Conservation (phyloP, 2,329 filamentous ascomycete species). For the Aureobasidium melanogenum region DNA sequence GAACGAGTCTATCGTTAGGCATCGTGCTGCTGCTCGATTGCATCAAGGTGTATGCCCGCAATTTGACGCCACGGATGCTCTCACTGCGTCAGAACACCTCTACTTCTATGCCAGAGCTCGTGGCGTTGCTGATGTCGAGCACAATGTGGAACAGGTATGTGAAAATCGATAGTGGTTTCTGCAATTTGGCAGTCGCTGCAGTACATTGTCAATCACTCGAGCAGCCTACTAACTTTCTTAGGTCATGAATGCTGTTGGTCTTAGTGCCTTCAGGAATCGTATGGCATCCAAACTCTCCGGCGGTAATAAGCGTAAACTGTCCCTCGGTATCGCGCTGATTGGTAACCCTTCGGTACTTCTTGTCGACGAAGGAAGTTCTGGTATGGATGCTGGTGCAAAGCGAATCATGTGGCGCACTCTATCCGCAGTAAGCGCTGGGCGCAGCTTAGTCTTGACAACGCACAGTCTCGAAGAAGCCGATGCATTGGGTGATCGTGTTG, state of each 20-base stretch:
- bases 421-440: conserved; percentile 60
- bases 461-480: conserved; percentile 96
- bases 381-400: conserved; percentile 85
- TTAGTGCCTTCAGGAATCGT: conserved; percentile 59
- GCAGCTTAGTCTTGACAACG: conserved; percentile 81
- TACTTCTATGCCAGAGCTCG: conserved; percentile 79
- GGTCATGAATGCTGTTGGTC: conserved; percentile 64
- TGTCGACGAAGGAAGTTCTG: conserved; percentile 80
- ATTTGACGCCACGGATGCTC: conserved; percentile 68
- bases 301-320: conserved; percentile 90
- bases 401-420: conserved; percentile 89
- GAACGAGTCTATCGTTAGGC: conserved; percentile 61
- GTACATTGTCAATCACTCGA: not conserved
- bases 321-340: conserved; percentile 81
- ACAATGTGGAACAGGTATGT: conserved; percentile 67
- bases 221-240: not conserved
- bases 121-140: conserved; percentile 63
- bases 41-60: conserved; percentile 86
- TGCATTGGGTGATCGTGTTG: conserved; percentile 71
- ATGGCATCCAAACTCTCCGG: conserved; percentile 76
- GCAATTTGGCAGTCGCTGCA: not conserved
- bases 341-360: conserved; percentile 82
- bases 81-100: conserved; percentile 83
- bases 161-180: too few species aligned
- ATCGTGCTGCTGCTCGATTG: conserved; percentile 61